Base-by-base conservation (phyloP, 2,329 filamentous ascomycete species). In the Fusarium chuoi region DNA sequence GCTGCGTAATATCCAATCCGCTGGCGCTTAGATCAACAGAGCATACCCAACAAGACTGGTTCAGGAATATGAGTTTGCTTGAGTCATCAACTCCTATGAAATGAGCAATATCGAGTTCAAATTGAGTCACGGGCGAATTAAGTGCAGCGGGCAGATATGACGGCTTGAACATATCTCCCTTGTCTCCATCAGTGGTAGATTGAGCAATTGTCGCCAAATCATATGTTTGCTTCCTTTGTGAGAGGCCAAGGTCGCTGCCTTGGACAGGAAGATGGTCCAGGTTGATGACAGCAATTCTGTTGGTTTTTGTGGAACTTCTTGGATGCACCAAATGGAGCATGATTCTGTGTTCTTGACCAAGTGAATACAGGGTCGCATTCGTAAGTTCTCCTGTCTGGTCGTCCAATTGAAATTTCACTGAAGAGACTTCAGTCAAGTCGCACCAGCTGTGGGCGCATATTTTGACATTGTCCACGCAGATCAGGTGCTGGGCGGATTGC, bases 41-140 rank as follows among this genome's bases (percentile, higher is more conserved):
- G 55, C 71, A 74, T 26, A 71, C 46, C 68, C 68, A 74, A 51
- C 24, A 69, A 49, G 62, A 46, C 30, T 75, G 71, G 61, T 82
- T 81, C 8, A 81, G 42, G 51, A 70, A 77, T 26, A 84, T 77
- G 2, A 79, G 76, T 26, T 82, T 79, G 49, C 81, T 79, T 54
- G 79, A 76, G 44, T 81, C 80, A 28, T 81, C 79, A 55, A 83
- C 77, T 20, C 80, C 70, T 24, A 79, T 73, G 13, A 79, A 70
- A 15, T 57, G 74, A 4, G 66, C 70, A 57, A 69, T 41, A 36
- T 26, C 56, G 17, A 51, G 35, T n/a, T 54, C 41, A 24, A 65
- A 68, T n/a, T 30, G 45, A 24, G 33, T 62, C 15, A 49, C 52
- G 24, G 17, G 24, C 30, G 56, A 62, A 44, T 24, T 12, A 62